A percentile compares a stretch with the other conserved stretches of the same genome.
These are phyloP conservation scores for Pythium oligandrum DNA, from an alignment of 352 stramenopile genomes.

Conservation along the genomic window DNA sequence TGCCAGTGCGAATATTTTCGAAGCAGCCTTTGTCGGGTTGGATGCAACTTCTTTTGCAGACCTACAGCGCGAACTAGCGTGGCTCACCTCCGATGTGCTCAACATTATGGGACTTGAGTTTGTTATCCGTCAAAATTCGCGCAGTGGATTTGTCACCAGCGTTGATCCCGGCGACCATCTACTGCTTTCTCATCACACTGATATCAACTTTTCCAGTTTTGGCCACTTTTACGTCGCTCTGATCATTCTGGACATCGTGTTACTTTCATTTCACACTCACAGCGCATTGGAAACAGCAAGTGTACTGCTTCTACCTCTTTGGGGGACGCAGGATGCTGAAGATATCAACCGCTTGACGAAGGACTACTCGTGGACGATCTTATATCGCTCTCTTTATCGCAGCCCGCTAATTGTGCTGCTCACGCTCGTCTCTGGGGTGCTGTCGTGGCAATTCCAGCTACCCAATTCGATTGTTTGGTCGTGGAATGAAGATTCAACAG, in stretches of 20 bases:
- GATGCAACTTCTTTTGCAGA: constrained; percentile 28
- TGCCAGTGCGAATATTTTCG: constrained; percentile 34
- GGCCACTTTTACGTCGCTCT: constrained; percentile 48
- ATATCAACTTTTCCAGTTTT: constrained; percentile 49
- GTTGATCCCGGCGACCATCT: constrained; percentile 17
- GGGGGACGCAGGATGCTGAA: constrained; percentile 20
- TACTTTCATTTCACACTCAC: constrained; percentile 25
- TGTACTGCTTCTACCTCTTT: constrained; percentile 25
- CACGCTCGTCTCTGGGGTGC: constrained; percentile 32
- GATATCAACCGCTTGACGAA: constrained; percentile 6
- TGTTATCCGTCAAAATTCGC: constrained; percentile 39
- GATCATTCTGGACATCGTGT: constrained; percentile 29
- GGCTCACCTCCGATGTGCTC: constrained; percentile 40
- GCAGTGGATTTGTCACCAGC: constrained; percentile 18
- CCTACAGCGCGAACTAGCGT: constrained; percentile 31
- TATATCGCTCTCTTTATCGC: constrained; percentile 54
- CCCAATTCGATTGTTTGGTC: constrained; percentile 44
- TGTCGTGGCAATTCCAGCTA: constrained; percentile 48
- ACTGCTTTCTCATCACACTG: constrained; percentile 18
- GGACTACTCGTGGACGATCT: constrained; percentile 33
- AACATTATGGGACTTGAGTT: constrained; percentile 52
- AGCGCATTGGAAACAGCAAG: constrained; percentile 28
- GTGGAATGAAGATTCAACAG: constrained; percentile 22
- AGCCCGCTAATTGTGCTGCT: constrained; percentile 32
- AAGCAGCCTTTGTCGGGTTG: constrained; percentile 34